phyloP scores from a whole-genome alignment of 805 yeast genomes.

The Monosporozyma solicola region DNA sequence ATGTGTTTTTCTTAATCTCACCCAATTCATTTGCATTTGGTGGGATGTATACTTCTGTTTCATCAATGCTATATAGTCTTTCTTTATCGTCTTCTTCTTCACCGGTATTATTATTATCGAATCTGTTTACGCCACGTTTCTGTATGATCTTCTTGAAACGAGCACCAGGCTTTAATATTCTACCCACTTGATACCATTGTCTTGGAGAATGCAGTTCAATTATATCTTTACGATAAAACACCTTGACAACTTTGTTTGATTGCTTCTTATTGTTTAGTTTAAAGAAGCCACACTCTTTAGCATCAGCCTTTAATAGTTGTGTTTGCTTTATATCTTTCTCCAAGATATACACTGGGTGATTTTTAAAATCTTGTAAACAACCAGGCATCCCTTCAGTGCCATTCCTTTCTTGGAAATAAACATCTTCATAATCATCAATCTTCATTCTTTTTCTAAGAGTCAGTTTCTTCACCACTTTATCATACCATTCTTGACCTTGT shows the following conservation, averaged over 20 bases:
- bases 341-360: slow-evolving; percentile 79
- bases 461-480: slow-evolving; percentile 29
- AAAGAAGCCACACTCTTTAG: slow-evolving; percentile 61
- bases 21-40: slow-evolving; percentile 52
- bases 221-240: slow-evolving; percentile 62
- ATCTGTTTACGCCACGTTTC: slow-evolving; percentile 19
- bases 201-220: slow-evolving; percentile 58
- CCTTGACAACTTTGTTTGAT: slow-evolving; percentile 40
- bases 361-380: slow-evolving; percentile 68
- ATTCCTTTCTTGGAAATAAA: slow-evolving; percentile 38
- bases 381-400: slow-evolving; percentile 81
- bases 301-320: slow-evolving; percentile 61
- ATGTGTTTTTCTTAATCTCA: slow-evolving; percentile 61
- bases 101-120: slow-evolving; percentile 29
- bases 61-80: slow-evolving; percentile 66
- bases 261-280: slow-evolving; percentile 32
- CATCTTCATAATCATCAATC: slow-evolving; percentile 31
- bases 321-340: slow-evolving; percentile 65
- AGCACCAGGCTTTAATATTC: slow-evolving; percentile 62
- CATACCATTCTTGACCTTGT: slow-evolving; percentile 55
- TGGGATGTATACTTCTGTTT: slow-evolving; percentile 65
- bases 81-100: slow-evolving; percentile 50
- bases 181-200: slow-evolving; percentile 80
- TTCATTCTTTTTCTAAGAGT: slow-evolving; percentile 22
- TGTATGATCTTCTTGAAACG: slow-evolving; percentile 46